These are phyloP conservation scores for Metschnikowia cerradonensis DNA, from an alignment of 805 yeast species.

Conservation along the genomic window DNA sequence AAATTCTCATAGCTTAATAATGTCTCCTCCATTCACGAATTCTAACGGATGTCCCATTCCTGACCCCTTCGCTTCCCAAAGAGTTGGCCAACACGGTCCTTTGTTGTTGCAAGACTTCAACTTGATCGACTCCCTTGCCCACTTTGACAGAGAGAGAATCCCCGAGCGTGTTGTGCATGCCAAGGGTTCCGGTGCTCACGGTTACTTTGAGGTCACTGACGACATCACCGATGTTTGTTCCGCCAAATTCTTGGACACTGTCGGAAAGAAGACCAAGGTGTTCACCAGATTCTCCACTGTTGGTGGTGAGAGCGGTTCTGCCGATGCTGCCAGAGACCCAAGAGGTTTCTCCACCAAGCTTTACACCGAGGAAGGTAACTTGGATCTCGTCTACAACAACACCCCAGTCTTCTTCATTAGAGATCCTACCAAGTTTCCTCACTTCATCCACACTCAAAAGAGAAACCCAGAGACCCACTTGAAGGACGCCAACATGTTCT, in stretches of 20 bases:
- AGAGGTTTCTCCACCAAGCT: slow-evolving; percentile 80
- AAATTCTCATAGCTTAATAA: slow-evolving; percentile 8
- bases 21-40: slow-evolving; percentile 64
- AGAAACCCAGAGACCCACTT: slow-evolving; percentile 75
- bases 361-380: slow-evolving; percentile 79
- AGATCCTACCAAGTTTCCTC: slow-evolving; percentile 84
- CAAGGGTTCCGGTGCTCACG: slow-evolving; percentile 89
- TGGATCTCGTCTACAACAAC: slow-evolving; percentile 82
- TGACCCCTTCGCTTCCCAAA: slow-evolving; percentile 71
- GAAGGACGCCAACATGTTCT: slow-evolving; percentile 76
- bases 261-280: slow-evolving; percentile 33
- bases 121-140: slow-evolving; percentile 76
- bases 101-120: slow-evolving; percentile 76
- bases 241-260: slow-evolving; percentile 25
- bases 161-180: slow-evolving; percentile 95
- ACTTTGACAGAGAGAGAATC: slow-evolving; percentile 84
- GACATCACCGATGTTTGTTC: slow-evolving; percentile 27
- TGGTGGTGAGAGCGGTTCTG: slow-evolving; percentile 79
- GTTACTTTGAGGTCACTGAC: slow-evolving; percentile 82
- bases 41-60: slow-evolving; percentile 75
- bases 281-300: slow-evolving; percentile 80
- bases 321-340: slow-evolving; percentile 85
- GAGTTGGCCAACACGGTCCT: slow-evolving; percentile 76
- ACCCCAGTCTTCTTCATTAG: slow-evolving; percentile 83
- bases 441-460: slow-evolving; percentile 86